phyloP scores from a whole-genome alignment of 2,329 filamentous ascomycete species.

The Aspergillus aculeatinus region DNA sequence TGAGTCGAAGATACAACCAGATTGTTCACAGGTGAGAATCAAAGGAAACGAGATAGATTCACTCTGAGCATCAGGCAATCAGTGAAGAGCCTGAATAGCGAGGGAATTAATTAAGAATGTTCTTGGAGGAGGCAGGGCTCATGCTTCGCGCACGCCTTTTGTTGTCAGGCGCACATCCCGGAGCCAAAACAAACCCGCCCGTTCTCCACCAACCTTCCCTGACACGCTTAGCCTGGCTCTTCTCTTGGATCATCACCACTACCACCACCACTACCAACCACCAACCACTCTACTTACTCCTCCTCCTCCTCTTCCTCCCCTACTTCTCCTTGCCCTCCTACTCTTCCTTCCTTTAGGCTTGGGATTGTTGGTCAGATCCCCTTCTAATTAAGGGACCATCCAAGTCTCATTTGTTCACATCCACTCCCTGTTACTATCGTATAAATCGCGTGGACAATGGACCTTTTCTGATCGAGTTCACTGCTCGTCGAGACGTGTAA shows the following conservation, averaged over 20 bases:
- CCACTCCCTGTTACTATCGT: conserved; percentile 18
- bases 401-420: conserved; percentile 10
- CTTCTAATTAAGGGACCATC: conserved; percentile 4
- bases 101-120: conserved; percentile 28
- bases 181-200: conserved; percentile 37
- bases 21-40: no score
- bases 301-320: conserved; percentile 9
- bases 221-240: conserved; percentile 25
- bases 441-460: conserved; percentile 27
- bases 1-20: no score
- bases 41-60: no score
- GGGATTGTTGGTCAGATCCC: conserved; percentile 8
- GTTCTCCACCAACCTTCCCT: conserved; percentile 32
- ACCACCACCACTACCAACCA: conserved; percentile 10
- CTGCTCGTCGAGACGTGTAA: conserved; percentile 36
- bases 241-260: conserved; percentile 14
- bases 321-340: conserved; percentile 5
- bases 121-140: conserved; percentile 26
- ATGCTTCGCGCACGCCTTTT: conserved; percentile 36
- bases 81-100: not conserved
- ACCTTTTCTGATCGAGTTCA: conserved; percentile 25
- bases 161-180: conserved; percentile 37
- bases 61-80: no score
- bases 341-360: conserved; percentile 2
- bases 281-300: conserved; percentile 3